phyloP scores from a whole-genome alignment of 495 filamentous ascomycete species.

The Bacidia gigantensis region DNA sequence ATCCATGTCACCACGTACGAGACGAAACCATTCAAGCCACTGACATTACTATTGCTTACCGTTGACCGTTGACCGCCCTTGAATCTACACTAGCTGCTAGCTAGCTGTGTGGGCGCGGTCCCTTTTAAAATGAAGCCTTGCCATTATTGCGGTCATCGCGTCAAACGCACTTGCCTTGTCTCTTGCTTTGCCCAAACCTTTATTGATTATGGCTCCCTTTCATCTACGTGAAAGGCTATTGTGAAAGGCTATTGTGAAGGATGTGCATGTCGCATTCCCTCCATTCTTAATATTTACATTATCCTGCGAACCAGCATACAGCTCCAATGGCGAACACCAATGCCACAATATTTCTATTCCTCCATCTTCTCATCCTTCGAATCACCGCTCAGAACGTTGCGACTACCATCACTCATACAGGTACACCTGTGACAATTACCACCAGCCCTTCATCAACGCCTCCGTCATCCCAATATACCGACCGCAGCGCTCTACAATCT shows the following conservation, averaged over 20 bases:
- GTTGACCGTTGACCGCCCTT: no score
- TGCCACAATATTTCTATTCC: background rate
- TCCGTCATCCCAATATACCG: conserved; percentile 34
- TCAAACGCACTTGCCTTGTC: background rate
- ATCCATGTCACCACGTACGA: background rate
- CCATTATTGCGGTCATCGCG: no score
- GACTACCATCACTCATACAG: background rate
- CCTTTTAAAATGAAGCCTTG: background rate
- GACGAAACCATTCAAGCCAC: no score
- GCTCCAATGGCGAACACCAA: background rate
- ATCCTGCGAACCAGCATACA: background rate
- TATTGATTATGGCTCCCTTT: background rate
- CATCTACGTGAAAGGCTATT: no score
- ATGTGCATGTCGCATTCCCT: no score
- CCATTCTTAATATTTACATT: no score
- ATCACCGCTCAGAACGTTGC: background rate
- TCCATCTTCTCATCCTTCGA: background rate
- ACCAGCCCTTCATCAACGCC: conserved; percentile 15
- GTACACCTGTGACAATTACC: background rate
- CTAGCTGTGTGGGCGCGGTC: no score
- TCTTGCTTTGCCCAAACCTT: background rate
- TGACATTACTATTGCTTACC: no score
- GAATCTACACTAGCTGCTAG: no score
- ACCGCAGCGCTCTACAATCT: conserved; percentile 35
- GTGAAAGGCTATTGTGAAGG: no score